Evolutionary conservation across 345 rosid species (phyloP), one percentile per base, ranked within the genome.

Genomic region (Mercurialis annua): DNA sequence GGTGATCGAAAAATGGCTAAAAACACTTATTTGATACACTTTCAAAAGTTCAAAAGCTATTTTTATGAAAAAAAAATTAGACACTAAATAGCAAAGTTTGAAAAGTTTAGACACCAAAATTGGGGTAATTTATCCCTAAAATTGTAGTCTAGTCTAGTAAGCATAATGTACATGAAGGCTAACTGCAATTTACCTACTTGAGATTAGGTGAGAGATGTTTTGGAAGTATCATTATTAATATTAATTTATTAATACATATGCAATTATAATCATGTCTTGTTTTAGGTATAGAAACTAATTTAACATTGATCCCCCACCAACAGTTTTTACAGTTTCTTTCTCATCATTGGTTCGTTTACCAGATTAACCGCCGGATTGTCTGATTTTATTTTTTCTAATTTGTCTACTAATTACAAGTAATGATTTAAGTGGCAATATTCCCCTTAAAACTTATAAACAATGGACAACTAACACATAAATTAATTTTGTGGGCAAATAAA

Each of bases 351-450:
- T 38, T 14, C 23, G 33, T 53, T 48, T 33, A 46, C 17, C 57
- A 48, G 43, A 48, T 64, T 63, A 63, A 47, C 67, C 48, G 67
- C 67, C 67, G 67, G 67, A 52, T 52, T 40, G 23, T 38, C 10
- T 26, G 69, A 50, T 21, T 53, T 0, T 16, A 3, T 53, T 23
- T 42, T 8, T 15, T 15, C 34, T 61, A 23, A 31, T 40, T 60
- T 60, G 49, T 59, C 64, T 40, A 2, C 18, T 20, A 12, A 17
- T 8, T 53, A n/a, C 29, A 23, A n/a, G n/a, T n/a, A n/a, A n/a
- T n/a, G n/a, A n/a, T n/a, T n/a, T n/a, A n/a, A n/a, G n/a, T n/a
- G n/a, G n/a, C n/a, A n/a, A n/a, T n/a, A n/a, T n/a, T n/a, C n/a
- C n/a, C n/a, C n/a, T n/a, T n/a, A n/a, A n/a, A n/a, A n/a, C n/a